Base-by-base conservation (phyloP, 768 basidiomycete species). In the Russula sp. region DNA sequence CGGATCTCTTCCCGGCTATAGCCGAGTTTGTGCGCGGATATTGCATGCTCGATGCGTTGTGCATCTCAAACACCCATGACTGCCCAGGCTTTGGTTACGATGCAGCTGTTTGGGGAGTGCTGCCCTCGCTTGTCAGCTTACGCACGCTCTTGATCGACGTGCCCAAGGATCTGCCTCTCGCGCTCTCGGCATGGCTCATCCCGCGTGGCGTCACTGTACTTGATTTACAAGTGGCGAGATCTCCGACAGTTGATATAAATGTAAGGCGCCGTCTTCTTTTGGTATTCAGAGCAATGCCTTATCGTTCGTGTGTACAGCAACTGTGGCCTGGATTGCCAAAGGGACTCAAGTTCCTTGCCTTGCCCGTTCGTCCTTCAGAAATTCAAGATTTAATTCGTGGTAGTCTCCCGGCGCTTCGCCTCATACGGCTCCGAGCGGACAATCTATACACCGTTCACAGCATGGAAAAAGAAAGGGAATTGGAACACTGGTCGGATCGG, bases 1-100 rank as follows among this genome's bases (percentile, higher is more conserved):
- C 78, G 14, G 86, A 86, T 67, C 75, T 89, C 4, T 86, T 88
- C 74, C 85, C 85, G 2, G 79, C 87, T 8, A 77, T 90, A 46
- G 78, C 83, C 5, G 85, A 83, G 35, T 87, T 88, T 69, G 72
- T 90, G 38, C 79, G 84, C 14, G 82, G 79, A 8, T 75, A 85
- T 47, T 71, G 71, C 22, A 72, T 79, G 43, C 72, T 90, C 43
- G 74, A 74, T n/a, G 80, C 80, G 0, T 77, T 88, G 29, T 74
- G 78, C 47, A 75, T 88, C 0, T 75, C 79, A 11, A 78, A 77
- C 5, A 68, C 69, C 69, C 70, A 16, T 67, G 67, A 29, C 65
- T 60, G 49, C 77, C 54, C 80, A 81, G 65, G 75, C 75, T 63
- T 84, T 10, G 87, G 87, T 32, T 88, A 85, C 65, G 83, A 87